These are phyloP conservation scores for Phaseolus lunatus DNA, from an alignment of 306 rosid genomes.

Conservation along the genomic window DNA sequence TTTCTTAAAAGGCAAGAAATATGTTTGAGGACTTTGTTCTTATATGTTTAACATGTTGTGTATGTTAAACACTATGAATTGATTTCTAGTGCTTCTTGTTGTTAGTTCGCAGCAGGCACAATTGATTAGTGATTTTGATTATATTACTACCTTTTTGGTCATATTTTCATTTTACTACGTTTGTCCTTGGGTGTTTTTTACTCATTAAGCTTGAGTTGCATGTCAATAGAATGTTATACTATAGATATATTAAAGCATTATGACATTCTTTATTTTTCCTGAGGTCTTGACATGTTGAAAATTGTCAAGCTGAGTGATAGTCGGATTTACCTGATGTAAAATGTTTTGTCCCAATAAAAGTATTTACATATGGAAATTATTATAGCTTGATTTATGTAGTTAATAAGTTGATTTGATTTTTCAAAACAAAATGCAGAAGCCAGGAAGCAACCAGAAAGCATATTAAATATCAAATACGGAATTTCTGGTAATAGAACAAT, in stretches of 20 bases:
- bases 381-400: slow-evolving; percentile 36
- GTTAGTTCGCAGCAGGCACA: slow-evolving; percentile 12
- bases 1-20: slow-evolving; percentile 23
- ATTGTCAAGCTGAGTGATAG: slow-evolving; percentile 29
- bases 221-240: slow-evolving; percentile 17
- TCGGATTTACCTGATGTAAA: slow-evolving; percentile 2
- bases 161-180: slow-evolving; percentile 13
- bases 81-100: slow-evolving; percentile 21
- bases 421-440: slow-evolving; percentile 53
- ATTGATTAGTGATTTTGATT: slow-evolving; percentile 23
- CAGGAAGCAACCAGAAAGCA: slow-evolving; percentile 64
- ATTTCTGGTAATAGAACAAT: slow-evolving; percentile 79
- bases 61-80: slow-evolving; percentile 17
- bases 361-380: slow-evolving; percentile 36
- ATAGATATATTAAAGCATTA: neutral
- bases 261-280: slow-evolving; percentile 30
- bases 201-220: slow-evolving; percentile 4
- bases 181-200: neutral
- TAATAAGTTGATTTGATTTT: slow-evolving; percentile 31
- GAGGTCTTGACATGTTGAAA: neutral
- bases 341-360: slow-evolving; percentile 28
- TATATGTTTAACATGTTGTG: slow-evolving; percentile 21
- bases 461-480: slow-evolving; percentile 82
- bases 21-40: neutral
- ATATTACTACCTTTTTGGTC: neutral